Evolutionary conservation across 805 yeast species (phyloP).

Genomic region (Wickerhamomyces pijperi): DNA sequence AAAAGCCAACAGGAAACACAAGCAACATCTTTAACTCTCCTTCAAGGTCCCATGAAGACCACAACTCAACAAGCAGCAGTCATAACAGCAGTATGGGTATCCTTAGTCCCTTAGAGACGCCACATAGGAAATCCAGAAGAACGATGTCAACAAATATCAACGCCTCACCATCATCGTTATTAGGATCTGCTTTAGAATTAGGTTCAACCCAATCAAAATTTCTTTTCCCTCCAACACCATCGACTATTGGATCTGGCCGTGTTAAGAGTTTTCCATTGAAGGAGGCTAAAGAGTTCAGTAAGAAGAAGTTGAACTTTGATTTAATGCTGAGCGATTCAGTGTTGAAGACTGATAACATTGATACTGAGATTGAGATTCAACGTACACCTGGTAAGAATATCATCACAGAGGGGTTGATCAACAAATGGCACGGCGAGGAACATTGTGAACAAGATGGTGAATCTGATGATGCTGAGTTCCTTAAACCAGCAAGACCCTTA

Average conservation of each 20-base stretch:
- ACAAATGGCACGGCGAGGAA: constrained; percentile 22
- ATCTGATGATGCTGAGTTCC: constrained; percentile 6
- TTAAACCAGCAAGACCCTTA: constrained; percentile 6
- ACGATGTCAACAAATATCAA: no score
- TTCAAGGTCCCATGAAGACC: not conserved
- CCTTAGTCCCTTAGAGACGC: not conserved
- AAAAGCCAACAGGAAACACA: not conserved
- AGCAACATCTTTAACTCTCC: not conserved
- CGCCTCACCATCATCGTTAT: no score
- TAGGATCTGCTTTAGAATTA: not conserved
- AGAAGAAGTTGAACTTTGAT: constrained; percentile 4
- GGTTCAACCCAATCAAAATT: constrained; percentile 5
- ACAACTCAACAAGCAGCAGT: no score
- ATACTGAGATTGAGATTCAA: no score
- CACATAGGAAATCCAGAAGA: not conserved
- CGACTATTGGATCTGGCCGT: constrained; percentile 19
- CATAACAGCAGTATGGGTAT: no score
- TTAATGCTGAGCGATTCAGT: not conserved
- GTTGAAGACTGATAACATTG: not conserved
- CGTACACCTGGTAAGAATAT: constrained; percentile 25
- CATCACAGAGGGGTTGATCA: constrained; percentile 21
- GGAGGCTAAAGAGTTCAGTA: constrained; percentile 3
- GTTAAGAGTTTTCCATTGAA: constrained; percentile 7
- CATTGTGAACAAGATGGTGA: constrained; percentile 6
- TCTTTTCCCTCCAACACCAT: constrained; percentile 20